phyloP scores from a whole-genome alignment of 2,329 filamentous ascomycete species.

The Phialemoniopsis sp. region DNA sequence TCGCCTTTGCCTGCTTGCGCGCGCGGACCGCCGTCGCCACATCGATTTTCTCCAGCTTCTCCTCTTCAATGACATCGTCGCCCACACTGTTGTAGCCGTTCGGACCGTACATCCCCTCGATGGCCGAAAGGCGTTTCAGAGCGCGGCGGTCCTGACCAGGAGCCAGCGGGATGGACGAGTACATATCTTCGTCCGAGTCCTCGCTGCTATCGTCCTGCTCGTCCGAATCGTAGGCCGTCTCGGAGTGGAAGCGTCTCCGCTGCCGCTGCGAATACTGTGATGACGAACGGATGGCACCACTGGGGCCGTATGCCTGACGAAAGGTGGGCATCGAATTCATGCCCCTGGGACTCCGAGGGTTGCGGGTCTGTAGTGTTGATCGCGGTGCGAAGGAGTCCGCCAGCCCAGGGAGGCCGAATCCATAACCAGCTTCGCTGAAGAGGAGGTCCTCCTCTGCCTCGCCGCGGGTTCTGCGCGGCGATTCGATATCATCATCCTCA shows the following conservation, averaged over 20 bases:
- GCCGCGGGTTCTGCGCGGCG: conserved; percentile 11
- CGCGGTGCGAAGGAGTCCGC: conserved; percentile 11
- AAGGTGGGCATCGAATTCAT: too few species aligned
- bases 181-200: not conserved
- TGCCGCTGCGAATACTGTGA: too few species aligned
- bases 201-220: not conserved
- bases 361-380: not conserved
- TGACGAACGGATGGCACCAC: too few species aligned
- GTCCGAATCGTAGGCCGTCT: not conserved
- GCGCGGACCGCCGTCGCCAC: conserved; percentile 20
- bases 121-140: conserved; percentile 6
- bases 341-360: not conserved
- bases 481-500: conserved; percentile 29
- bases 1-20: conserved; percentile 24
- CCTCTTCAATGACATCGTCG: conserved; percentile 13
- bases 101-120: conserved; percentile 1
- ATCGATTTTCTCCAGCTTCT: conserved; percentile 15
- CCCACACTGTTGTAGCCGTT: conserved; percentile 3
- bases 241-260: not conserved
- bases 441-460: conserved; percentile 30
- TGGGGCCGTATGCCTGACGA: too few species aligned
- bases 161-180: not conserved
- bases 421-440: conserved; percentile 28
- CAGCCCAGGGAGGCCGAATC: conserved; percentile 26
- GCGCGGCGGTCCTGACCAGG: not conserved